A percentile compares a stretch with the other conserved stretches of the same genome.
These are phyloP conservation scores for Kuraishia piskuri DNA, from an alignment of 805 yeast species.

Conservation along the genomic window DNA sequence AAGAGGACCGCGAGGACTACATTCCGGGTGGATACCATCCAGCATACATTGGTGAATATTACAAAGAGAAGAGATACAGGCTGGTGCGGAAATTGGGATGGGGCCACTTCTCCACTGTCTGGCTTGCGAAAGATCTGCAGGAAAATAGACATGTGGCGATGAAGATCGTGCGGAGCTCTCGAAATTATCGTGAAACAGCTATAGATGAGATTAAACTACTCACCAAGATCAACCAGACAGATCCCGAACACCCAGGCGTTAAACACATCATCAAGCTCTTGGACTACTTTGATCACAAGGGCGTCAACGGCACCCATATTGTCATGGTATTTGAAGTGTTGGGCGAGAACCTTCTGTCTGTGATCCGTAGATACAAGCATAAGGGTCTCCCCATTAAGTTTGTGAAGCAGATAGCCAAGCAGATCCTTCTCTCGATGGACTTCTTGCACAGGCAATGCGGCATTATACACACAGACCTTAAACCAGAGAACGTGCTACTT, in stretches of 20 bases:
- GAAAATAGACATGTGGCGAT: conserved; percentile 76
- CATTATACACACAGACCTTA: conserved; percentile 66
- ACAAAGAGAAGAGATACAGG: conserved; percentile 61
- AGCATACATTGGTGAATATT: conserved; percentile 78
- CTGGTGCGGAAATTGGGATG: conserved; percentile 90
- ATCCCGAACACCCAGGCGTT: conserved; percentile 70
- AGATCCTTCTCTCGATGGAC: conserved; percentile 45
- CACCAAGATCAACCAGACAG: conserved; percentile 54
- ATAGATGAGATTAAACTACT: conserved; percentile 83
- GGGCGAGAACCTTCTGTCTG: conserved; percentile 85
- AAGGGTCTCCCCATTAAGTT: conserved; percentile 40
- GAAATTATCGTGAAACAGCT: conserved; percentile 89
- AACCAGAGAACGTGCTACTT: conserved; percentile 61
- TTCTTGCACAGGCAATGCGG: conserved; percentile 56
- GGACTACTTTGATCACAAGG: conserved; percentile 79
- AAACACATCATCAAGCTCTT: conserved; percentile 69
- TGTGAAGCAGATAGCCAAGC: conserved; percentile 52
- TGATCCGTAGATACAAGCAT: conserved; percentile 63
- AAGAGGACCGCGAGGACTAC: conserved; percentile 82
- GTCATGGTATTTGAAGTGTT: conserved; percentile 97
- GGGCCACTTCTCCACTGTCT: conserved; percentile 97
- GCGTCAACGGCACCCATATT: conserved; percentile 88
- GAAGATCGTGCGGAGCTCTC: conserved; percentile 88
- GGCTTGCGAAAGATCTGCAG: conserved; percentile 68
- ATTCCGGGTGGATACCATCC: conserved; percentile 95